Base-by-base conservation (phyloP, 352 stramenopile species). In the Salisapilia sapeloensis region DNA sequence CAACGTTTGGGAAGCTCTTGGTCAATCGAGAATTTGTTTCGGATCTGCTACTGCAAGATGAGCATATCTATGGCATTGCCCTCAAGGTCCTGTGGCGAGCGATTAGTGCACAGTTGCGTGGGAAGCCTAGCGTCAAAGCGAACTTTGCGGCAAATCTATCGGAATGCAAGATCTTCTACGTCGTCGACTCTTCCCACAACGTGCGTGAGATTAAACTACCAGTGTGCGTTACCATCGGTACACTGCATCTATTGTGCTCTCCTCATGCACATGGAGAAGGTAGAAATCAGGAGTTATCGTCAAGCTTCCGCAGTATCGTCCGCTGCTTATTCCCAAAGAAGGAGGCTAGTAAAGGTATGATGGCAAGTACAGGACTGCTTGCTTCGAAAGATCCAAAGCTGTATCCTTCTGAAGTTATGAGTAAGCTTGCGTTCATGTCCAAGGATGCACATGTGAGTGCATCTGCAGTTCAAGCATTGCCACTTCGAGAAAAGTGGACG, bases 151-250 rank as follows among this genome's bases (percentile, higher is more conserved):
- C 77, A 17, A 61, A 61, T 26, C 64, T 86, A 38, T 65, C 71
- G 8, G 63, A 86, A 31, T 82, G 69, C 46, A 81, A 83, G 39
- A 65, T 82, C 4, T 77, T 84, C 47, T 79, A 87, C 41, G 65
- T 80, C 27, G 63, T 47, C 1, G 71, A 87, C 14, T 50, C 52
- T 10, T 52, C 65, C 0, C 62, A 60, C 11, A 67, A 47, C 4
- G 67, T 84, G 6, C 61, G 62, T n/a, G 71, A 87, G 35, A 79
- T 87, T 26, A 80, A 79, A 35, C 46, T 87, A 3, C 67, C 71
- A 12, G 38, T 81, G 2, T 38, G 48, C 6, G 72, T 81, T 13
- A 74, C 84, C 33, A 64, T 84, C 32, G 62, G 67, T 10, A 58
- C 60, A 3, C 79, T 86, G 33, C 64, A 69, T 35, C 51, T 72